phyloP scores from a whole-genome alignment of 257 asterid species.

The Primulina huaijiensis region DNA sequence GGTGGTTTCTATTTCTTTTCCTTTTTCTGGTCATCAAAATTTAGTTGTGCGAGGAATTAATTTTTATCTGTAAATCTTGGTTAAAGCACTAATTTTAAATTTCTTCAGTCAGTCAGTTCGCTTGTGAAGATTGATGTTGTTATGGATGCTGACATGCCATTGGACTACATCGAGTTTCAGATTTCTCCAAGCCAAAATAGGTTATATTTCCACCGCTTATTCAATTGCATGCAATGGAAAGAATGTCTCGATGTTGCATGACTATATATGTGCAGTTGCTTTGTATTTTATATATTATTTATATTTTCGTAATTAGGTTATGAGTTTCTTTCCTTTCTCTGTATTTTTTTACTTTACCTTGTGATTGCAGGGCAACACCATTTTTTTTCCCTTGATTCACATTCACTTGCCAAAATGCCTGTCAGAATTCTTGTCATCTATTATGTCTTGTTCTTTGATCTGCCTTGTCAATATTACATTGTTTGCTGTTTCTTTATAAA shows the following conservation, averaged over 20 bases:
- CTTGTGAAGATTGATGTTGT: slow-evolving; percentile 46
- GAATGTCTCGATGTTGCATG: neutral
- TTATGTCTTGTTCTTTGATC: neutral
- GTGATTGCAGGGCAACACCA: neutral
- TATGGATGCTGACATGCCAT: slow-evolving; percentile 39
- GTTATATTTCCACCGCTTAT: slow-evolving; percentile 32
- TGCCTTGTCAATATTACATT: slow-evolving; percentile 1
- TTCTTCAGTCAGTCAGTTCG: slow-evolving; percentile 33
- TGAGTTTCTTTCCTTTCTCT: neutral
- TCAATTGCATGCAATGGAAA: neutral
- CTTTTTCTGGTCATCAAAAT: neutral
- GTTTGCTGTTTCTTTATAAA: slow-evolving; percentile 30
- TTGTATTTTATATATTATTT: neutral
- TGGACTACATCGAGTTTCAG: slow-evolving; percentile 73
- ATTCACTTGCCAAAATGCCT: neutral
- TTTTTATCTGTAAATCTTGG: slow-evolving; percentile 1
- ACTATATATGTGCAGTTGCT: neutral
- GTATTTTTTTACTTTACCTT: neutral
- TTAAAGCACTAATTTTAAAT: slow-evolving; percentile 15
- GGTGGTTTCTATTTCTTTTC: neutral
- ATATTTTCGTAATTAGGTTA: no score
- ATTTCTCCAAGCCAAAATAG: slow-evolving; percentile 68
- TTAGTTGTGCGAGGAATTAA: neutral
- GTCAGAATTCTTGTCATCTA: neutral
- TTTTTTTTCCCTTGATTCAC: neutral